Base-by-base conservation (phyloP, 2,329 filamentous ascomycete species). In the Colletotrichum sp. region DNA sequence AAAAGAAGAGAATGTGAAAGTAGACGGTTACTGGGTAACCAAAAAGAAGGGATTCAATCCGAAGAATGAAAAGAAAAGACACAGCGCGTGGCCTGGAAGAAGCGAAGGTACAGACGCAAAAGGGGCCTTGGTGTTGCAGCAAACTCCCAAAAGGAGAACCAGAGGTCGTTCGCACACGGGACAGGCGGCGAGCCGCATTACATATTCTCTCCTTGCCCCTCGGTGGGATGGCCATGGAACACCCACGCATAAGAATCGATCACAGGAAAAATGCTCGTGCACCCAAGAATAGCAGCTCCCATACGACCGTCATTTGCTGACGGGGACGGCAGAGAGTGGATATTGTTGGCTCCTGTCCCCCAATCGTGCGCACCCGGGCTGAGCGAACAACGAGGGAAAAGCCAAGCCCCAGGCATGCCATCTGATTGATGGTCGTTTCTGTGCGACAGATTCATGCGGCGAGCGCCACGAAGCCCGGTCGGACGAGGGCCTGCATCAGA, bases 401-500 rank as follows among this genome's bases (percentile, higher is more conserved):
- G 25, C 18, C 43, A 65, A 52, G 43, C 34, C 25, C 66, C 15
- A 30, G 27, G 36, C 43, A 36, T 74, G 74, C 48, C 74, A 75
- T 75, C 70, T 48, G 70, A 73, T 68, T 71, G 70, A 74, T 69
- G 70, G 70, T 73, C 64, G 62, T 65, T 74, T 67, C 70, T 69
- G 74, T 75, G 58, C 65, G 48, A 73, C 74, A 65, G 48, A 75
- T 73, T 75, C 74, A 75, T 75, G 74, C 64, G 58, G 64, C 32
- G 58, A 74, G 70, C 70, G 65, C 58, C 70, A 69, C 70, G 56
- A 65, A 60, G 64, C 64, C 43, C 25, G 64, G 74, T 75, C 70
- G 48, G 70, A 74, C 70, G 73, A 73, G 70, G 74, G 58, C 56
- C 16, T 73, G 74, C 58, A 73, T 75, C 74, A 75, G 74, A 75